A percentile compares a stretch with the other conserved stretches of the same genome.
Conservation (phyloP, 2,329 filamentous ascomycete genomes). For the Lasiodiplodia gonubiensis region DNA sequence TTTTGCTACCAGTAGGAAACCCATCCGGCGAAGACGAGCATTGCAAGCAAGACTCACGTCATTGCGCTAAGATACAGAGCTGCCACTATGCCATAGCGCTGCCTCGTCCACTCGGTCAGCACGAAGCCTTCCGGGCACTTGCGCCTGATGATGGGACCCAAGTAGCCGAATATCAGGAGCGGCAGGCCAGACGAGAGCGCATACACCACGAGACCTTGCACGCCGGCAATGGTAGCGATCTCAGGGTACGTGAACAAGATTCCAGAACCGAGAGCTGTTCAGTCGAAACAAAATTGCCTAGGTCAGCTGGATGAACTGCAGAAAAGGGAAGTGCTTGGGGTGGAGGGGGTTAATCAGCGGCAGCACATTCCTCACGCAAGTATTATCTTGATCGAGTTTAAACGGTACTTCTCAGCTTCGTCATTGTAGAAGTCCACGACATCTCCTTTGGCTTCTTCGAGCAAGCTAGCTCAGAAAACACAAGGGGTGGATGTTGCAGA, state of each 20-base stretch:
- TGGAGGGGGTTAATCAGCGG: constrained; percentile 67
- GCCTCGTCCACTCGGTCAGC: constrained; percentile 81
- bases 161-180: constrained; percentile 73
- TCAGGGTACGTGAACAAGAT: constrained; percentile 85
- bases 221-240: constrained; percentile 76
- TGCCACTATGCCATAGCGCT: constrained; percentile 73
- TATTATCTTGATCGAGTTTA: constrained; percentile 98
- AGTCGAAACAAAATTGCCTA: constrained; percentile 36
- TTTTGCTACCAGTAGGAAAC: background rate
- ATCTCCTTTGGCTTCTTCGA: constrained; percentile 18
- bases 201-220: constrained; percentile 80
- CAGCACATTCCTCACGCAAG: constrained; percentile 98
- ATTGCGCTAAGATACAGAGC: constrained; percentile 77
- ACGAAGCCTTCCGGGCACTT: constrained; percentile 86
- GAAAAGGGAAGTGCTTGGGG: constrained; percentile 38
- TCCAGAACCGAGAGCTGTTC: constrained; percentile 77
- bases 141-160: constrained; percentile 77
- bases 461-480: background rate
- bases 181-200: constrained; percentile 74
- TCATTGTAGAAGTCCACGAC: constrained; percentile 38
- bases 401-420: constrained; percentile 95
- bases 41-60: constrained; percentile 54
- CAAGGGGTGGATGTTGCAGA: constrained; percentile 56
- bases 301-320: constrained; percentile 38
- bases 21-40: background rate